Conservation (phyloP, 164 flowering plant genomes). For the Taxillus chinensis region DNA sequence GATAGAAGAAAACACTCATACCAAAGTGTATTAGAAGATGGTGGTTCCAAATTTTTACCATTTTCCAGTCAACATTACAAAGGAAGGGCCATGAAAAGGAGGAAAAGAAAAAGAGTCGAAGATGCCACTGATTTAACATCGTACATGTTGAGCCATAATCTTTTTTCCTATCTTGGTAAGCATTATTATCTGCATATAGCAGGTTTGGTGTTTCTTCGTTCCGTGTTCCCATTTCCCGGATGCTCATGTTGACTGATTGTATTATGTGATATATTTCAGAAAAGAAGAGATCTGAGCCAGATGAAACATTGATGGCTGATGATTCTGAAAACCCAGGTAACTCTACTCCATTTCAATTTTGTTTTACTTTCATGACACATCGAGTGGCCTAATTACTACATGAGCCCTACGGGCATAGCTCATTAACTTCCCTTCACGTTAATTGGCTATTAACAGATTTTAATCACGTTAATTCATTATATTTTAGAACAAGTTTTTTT, state of each 20-base stretch:
- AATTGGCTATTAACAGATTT: too few species aligned
- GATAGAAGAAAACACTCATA: conserved; percentile 28
- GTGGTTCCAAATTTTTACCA: conserved; percentile 52
- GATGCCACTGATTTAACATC: conserved; percentile 40
- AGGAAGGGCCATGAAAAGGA: conserved; percentile 51
- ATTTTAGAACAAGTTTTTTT: too few species aligned
- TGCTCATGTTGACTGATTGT: conserved; percentile 2
- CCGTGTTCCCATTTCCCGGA: background rate
- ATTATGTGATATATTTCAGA: conserved; percentile 39
- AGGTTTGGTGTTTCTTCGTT: conserved; percentile 2
- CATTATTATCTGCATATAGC: conserved; percentile 4
- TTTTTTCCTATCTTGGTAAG: conserved; percentile 74
- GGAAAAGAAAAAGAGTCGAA: conserved; percentile 68
- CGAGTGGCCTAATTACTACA: background rate
- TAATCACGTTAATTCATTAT: too few species aligned
- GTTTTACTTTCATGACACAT: background rate
- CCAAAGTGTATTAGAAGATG: conserved; percentile 24
- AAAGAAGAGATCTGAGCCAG: conserved; percentile 49
- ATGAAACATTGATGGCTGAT: conserved; percentile 41
- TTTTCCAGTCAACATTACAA: conserved; percentile 24
- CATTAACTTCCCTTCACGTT: too few species aligned
- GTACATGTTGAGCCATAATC: conserved; percentile 59
- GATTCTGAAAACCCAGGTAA: conserved; percentile 51
- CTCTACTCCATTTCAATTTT: conserved; percentile 1
- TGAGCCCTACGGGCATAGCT: background rate